Evolutionary conservation across 2,329 filamentous ascomycete genomes (phyloP), one percentile per base, ranked within the genome.

Genomic region (Pseudocercospora crystallina): DNA sequence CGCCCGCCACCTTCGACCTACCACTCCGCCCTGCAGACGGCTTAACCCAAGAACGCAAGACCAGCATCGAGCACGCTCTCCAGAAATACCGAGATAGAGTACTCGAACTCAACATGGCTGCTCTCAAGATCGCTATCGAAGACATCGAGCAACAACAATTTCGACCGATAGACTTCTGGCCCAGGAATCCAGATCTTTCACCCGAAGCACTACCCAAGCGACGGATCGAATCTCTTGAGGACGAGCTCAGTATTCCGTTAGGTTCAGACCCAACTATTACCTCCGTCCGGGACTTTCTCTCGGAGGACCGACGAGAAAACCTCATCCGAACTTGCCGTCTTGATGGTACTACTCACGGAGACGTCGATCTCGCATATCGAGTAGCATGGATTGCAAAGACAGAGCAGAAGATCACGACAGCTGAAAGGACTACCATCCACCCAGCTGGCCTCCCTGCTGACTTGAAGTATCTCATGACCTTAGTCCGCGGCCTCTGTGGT

Each of bases 381-480:
- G 7, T 34, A 3, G 42, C 10, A 13, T 44, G 42, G 42, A 44
- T 44, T 5, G 42, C 20, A 35, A 44, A 9, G 7, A 44, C 42
- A 30, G 43, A 46, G 17, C n/a, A 38, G 17, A 20, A 31, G 33
- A 46, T 38, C 10, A 8, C n/a, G n/a, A 38, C 43, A 46, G 33
- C 43, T 2, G 43, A 38, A 13, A 46, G 32, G 20, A 20, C 34
- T 5, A 13, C 26, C 13, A 34, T 29, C 12, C 33, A 31, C 15
- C 43, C 33, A 5, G 43, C 37, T 7, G 43, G 43, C 15, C 17
- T 46, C 36, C 43, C 43, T 15, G 32, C 43, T 5, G 43, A 46
- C 5, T 46, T 46, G 34, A 46, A 46, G 26, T 46, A 46, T 46
- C 13, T 46, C 5, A 46, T 46, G 32, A 46, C 43, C 29, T 26